Conservation (phyloP, 257 asterid genomes). For the Craterostigma plantagineum region DNA sequence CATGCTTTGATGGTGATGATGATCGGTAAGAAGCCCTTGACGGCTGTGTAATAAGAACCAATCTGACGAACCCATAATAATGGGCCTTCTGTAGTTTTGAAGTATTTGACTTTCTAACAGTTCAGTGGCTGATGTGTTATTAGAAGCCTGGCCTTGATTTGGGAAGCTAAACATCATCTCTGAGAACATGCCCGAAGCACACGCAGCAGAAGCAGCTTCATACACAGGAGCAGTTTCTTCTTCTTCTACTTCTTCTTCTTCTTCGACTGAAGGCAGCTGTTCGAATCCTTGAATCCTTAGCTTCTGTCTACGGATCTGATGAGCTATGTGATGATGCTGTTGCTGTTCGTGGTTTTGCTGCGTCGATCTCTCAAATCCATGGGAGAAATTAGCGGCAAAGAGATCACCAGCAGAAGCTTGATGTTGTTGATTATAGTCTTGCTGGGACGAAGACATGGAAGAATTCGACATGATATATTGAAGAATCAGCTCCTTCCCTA, state of each 20-base stretch:
- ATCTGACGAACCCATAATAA: no score
- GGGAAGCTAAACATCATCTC: slow-evolving; percentile 58
- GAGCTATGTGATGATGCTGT: slow-evolving; percentile 51
- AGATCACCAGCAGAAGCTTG: no score
- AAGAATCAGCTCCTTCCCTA: no score
- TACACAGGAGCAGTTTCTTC: slow-evolving; percentile 1
- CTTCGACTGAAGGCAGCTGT: slow-evolving; percentile 27
- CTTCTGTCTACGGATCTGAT: slow-evolving; percentile 86
- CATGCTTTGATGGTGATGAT: slow-evolving; percentile 17
- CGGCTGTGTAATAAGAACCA: no score
- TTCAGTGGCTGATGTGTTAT: slow-evolving; percentile 23
- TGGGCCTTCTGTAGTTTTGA: background rate
- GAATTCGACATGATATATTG: no score
- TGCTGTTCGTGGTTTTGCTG: slow-evolving; percentile 8
- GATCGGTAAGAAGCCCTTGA: no score
- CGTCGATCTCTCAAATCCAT: slow-evolving; percentile 73
- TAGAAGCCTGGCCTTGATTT: slow-evolving; percentile 19
- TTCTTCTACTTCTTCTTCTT: slow-evolving; percentile 31
- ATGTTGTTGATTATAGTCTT: slow-evolving; percentile 78
- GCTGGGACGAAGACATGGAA: slow-evolving; percentile 43
- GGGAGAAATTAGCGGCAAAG: slow-evolving; percentile 43
- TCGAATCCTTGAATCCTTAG: slow-evolving; percentile 53
- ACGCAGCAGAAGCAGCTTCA: no score
- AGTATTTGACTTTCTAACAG: slow-evolving; percentile 37
- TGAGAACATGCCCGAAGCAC: no score